phyloP scores from a whole-genome alignment of 208 protist species.

The Trypanosoma grayi region DNA sequence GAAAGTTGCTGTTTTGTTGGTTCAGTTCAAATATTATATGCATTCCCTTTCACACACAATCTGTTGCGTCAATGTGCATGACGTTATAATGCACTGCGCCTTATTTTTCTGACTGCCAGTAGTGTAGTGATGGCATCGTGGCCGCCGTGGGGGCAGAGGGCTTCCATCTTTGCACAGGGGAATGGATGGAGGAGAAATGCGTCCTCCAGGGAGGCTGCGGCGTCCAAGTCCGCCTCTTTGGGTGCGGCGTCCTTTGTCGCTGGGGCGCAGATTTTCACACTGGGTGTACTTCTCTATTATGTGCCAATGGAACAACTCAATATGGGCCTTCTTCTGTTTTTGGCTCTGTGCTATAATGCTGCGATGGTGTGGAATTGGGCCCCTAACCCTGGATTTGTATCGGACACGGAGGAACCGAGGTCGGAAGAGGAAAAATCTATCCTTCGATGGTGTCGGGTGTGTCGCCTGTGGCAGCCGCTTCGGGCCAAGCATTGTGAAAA shows the following conservation, averaged over 20 bases:
- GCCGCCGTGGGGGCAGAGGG: not conserved
- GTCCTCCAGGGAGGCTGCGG: not conserved
- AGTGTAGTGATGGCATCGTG: not conserved
- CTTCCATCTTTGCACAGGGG: conserved; percentile 17
- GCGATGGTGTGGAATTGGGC: conserved; percentile 25
- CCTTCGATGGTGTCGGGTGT: conserved; percentile 20
- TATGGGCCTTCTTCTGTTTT: not conserved
- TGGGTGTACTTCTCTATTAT: conserved; percentile 8
- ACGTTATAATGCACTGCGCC: no score
- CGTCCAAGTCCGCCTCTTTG: not conserved
- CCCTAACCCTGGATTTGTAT: conserved; percentile 25
- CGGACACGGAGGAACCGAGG: not conserved
- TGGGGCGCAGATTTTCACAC: conserved; percentile 4
- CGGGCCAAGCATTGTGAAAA: conserved; percentile 77
- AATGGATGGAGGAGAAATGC: not conserved
- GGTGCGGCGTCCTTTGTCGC: conserved; percentile 5
- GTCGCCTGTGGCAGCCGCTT: conserved; percentile 47
- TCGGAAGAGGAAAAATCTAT: conserved; percentile 7
- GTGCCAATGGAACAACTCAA: not conserved
- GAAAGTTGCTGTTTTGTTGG: not conserved
- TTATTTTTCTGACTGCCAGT: not conserved
- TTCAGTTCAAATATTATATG: no score
- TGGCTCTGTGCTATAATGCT: conserved; percentile 19
- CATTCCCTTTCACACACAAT: no score
- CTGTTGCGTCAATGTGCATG: no score